Conservation (phyloP, 805 yeast genomes). For the Saccharomyces paradoxus region DNA sequence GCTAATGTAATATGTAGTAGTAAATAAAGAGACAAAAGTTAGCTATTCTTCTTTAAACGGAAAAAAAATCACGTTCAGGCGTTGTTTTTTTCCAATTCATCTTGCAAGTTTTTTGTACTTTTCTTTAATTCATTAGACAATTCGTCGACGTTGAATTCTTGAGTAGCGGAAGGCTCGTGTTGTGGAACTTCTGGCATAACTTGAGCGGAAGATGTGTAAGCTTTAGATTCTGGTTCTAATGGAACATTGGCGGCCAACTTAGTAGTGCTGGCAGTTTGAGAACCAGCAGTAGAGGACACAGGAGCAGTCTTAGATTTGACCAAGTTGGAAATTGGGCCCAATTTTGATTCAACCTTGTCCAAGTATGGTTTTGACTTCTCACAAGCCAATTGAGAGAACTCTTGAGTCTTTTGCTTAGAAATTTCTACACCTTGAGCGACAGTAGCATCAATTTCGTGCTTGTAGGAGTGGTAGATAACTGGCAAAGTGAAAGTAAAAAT, state of each 20-base stretch:
- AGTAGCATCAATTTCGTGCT: slow-evolving; percentile 66
- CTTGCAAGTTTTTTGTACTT: slow-evolving; percentile 27
- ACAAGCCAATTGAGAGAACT: slow-evolving; percentile 40
- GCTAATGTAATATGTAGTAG: neutral
- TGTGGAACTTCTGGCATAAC: slow-evolving; percentile 35
- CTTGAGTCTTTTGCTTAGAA: slow-evolving; percentile 44
- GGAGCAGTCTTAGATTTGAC: slow-evolving; percentile 35
- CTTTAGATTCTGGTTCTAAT: slow-evolving; percentile 14
- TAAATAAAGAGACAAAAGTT: neutral
- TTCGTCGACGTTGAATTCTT: slow-evolving; percentile 19
- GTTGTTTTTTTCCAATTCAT: slow-evolving; percentile 27
- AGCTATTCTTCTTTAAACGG: neutral
- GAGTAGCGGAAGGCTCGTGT: slow-evolving; percentile 22
- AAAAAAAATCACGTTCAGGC: neutral
- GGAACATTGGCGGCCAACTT: slow-evolving; percentile 24
- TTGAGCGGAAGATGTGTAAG: slow-evolving; percentile 30
- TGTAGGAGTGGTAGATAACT: slow-evolving; percentile 60
- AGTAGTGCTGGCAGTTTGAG: slow-evolving; percentile 19
- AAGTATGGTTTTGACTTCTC: slow-evolving; percentile 54
- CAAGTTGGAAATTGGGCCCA: slow-evolving; percentile 60
- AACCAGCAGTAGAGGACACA: slow-evolving; percentile 51
- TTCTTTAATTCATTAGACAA: slow-evolving; percentile 16
- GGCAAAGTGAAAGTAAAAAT: slow-evolving; percentile 69
- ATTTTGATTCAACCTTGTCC: slow-evolving; percentile 46
- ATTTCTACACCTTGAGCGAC: slow-evolving; percentile 39